phyloP scores from a whole-genome alignment of 768 basidiomycete genomes.

The Boletus pseudo-olivaceus region DNA sequence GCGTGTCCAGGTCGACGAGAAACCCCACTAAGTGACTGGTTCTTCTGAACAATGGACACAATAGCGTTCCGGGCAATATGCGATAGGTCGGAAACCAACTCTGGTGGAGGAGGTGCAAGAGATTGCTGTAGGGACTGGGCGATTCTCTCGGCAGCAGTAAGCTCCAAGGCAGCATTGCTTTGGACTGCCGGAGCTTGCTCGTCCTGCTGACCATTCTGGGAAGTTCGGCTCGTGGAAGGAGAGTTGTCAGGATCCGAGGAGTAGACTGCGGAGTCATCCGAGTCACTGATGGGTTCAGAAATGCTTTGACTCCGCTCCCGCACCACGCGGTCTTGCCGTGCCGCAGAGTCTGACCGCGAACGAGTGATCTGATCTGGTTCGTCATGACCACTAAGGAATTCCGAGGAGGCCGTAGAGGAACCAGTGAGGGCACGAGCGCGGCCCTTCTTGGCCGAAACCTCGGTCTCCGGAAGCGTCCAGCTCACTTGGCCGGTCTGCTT shows the following conservation, averaged over 20 bases:
- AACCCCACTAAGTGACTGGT: conserved; percentile 45
- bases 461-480: conserved; percentile 62
- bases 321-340: conserved; percentile 24
- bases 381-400: conserved; percentile 19
- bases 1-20: conserved; percentile 53
- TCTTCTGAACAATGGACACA: conserved; percentile 53
- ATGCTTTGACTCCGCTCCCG: conserved; percentile 30
- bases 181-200: conserved; percentile 13
- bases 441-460: conserved; percentile 26
- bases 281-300: conserved; percentile 57
- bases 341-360: conserved; percentile 35
- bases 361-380: conserved; percentile 23
- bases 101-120: conserved; percentile 54
- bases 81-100: conserved; percentile 59
- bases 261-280: conserved; percentile 68
- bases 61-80: conserved; percentile 57
- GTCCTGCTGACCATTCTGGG: conserved; percentile 27
- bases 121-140: conserved; percentile 63
- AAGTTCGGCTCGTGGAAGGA: conserved; percentile 29
- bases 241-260: conserved; percentile 33
- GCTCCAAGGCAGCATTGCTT: conserved; percentile 34
- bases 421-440: conserved; percentile 33
- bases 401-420: conserved; percentile 34
- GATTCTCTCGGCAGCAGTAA: conserved; percentile 65
- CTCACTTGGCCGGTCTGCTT: conserved; percentile 60